Base-by-base conservation (phyloP, 176 grass and related monocot genomes). In the Leersia perrieri region DNA sequence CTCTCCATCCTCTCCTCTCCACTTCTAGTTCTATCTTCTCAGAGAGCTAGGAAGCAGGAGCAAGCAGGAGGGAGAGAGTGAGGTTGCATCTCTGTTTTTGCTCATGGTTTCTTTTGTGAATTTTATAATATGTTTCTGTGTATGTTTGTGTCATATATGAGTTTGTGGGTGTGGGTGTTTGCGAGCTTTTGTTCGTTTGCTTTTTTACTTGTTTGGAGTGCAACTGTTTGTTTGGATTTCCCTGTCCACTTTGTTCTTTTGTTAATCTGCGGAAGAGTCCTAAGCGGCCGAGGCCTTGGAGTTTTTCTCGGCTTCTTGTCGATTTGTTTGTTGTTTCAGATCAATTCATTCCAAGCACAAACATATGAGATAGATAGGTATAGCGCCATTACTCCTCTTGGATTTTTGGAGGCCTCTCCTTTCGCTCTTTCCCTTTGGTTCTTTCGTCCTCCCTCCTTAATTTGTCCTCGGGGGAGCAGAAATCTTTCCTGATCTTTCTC, bases 181-280 rank as follows among this genome's bases (percentile, higher is more conserved):
- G 88, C 67, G 88, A 92, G 82, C 86, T 85, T 93, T 91, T 89
- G 80, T 97, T 89, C 75, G 86, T 51, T 85, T 82, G 83, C 80
- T 85, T 94, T 87, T 95, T 90, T 92, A 87, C 88, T 92, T 90
- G 91, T 90, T 90, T 89, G 89, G 92, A 92, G 90, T 91, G 92
- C 90, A 92, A 98, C 87, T 92, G 85, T 91, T 94, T 77, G 90
- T 92, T 94, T 92, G 90, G 92, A 92, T 94, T 92, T 92, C 90
- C 77, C 85, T 87, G 84, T 87, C 86, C 78, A 15, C 84, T 92
- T 97, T 99, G 88, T 91, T 91, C 82, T 91, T 93, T 88, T 92
- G 82, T 88, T 91, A 81, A 86, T 91, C 82, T 81, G 49, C 87
- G 89, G 88, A 94, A 86, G 92, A 88, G 77, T 74, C 83, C 73